Conservation (phyloP, 805 yeast species). For the Wickerhamomyces silvicola region DNA sequence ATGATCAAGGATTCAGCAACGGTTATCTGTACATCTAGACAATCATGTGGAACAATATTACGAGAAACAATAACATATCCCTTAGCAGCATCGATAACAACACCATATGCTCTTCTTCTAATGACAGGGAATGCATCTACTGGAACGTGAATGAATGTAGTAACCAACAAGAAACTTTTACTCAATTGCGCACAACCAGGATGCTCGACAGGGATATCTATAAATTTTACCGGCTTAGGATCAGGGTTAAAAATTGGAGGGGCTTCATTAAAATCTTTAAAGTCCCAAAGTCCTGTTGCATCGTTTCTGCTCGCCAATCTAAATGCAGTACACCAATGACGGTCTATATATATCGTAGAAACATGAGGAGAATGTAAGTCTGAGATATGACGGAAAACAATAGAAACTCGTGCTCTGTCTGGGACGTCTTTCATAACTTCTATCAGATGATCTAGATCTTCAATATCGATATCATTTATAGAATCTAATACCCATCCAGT, state of each 20-base stretch:
- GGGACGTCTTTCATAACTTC: conserved; percentile 75
- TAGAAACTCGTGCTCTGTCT: conserved; percentile 64
- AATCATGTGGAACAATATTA: conserved; percentile 74
- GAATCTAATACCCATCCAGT: conserved; percentile 79
- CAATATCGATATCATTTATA: conserved; percentile 67
- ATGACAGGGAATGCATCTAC: conserved; percentile 70
- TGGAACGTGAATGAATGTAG: conserved; percentile 57
- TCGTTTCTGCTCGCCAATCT: conserved; percentile 62
- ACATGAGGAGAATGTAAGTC: conserved; percentile 73
- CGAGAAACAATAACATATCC: conserved; percentile 81
- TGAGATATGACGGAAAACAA: conserved; percentile 68
- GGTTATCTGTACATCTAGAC: conserved; percentile 61
- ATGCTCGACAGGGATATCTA: conserved; percentile 59
- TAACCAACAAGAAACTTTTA: conserved; percentile 66
- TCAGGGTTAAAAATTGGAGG: conserved; percentile 43
- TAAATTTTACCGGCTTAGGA: conserved; percentile 62
- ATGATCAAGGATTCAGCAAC: conserved; percentile 82
- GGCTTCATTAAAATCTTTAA: conserved; percentile 44
- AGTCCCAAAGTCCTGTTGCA: conserved; percentile 53
- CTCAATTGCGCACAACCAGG: conserved; percentile 47
- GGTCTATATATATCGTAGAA: conserved; percentile 64
- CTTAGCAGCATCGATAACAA: conserved; percentile 70
- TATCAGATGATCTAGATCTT: conserved; percentile 68
- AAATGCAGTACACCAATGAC: conserved; percentile 79
- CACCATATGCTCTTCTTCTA: conserved; percentile 62